phyloP scores from a whole-genome alignment of 2,329 filamentous ascomycete genomes.

The Fusarium irregulare region DNA sequence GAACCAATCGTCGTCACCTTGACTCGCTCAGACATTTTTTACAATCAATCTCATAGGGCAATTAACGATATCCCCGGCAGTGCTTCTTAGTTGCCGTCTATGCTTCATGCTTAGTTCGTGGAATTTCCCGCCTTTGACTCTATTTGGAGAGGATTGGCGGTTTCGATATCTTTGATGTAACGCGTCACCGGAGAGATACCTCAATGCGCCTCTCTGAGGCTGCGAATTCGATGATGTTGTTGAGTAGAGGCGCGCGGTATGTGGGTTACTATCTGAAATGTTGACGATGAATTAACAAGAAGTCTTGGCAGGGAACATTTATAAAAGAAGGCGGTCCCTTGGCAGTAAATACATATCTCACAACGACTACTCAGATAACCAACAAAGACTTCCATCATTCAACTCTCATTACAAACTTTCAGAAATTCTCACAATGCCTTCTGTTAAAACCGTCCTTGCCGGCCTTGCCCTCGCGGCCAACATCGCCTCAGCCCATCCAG shows the following conservation, averaged over 20 bases:
- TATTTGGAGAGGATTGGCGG: conserved; percentile 1
- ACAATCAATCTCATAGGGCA: conserved; percentile 7
- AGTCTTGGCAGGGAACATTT: neutral
- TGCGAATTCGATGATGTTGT: neutral
- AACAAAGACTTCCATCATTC: no score
- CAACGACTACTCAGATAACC: neutral
- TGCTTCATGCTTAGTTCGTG: conserved; percentile 18
- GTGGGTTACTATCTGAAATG: conserved; percentile 2
- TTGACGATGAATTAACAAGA: neutral
- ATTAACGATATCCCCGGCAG: conserved; percentile 5
- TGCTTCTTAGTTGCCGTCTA: conserved; percentile 12
- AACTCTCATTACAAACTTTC: no score
- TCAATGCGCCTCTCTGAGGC: conserved; percentile 1
- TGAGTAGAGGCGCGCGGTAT: neutral
- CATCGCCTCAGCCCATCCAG: conserved; percentile 56
- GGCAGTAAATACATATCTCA: neutral
- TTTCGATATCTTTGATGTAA: neutral
- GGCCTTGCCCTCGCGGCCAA: conserved; percentile 25
- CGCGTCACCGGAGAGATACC: conserved; percentile 5
- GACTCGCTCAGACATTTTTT: conserved; percentile 1
- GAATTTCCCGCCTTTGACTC: neutral
- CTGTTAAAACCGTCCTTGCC: conserved; percentile 28
- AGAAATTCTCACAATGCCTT: no score
- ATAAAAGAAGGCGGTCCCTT: neutral
- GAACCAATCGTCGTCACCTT: conserved; percentile 15